A percentile compares a stretch with the other conserved stretches of the same genome.
Evolutionary conservation across 1,284 basidiomycete species (phyloP).

Genomic region (Laetiporus sulphureus): DNA sequence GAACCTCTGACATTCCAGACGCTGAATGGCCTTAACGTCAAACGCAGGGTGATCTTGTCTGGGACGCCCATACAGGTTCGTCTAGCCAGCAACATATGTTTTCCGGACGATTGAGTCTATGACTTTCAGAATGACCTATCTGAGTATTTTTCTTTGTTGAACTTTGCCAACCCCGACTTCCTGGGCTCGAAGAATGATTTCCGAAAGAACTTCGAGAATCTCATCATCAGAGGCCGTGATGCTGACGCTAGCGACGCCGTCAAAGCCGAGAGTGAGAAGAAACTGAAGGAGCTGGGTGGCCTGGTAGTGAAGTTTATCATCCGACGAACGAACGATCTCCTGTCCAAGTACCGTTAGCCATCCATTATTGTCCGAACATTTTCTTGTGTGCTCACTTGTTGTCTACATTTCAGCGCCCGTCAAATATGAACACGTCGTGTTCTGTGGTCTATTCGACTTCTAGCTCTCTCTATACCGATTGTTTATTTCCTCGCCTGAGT

Average conservation of each 20-base stretch:
- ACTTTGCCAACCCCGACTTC: conserved; percentile 96
- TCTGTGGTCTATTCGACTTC: conserved; percentile 86
- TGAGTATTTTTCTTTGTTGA: conserved; percentile 94
- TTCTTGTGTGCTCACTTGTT: conserved; percentile 1
- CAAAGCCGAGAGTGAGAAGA: conserved; percentile 82
- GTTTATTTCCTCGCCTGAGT: conserved; percentile 93
- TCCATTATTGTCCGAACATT: too few species aligned
- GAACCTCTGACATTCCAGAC: conserved; percentile 89
- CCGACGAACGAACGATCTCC: conserved; percentile 90
- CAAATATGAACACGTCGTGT: too few species aligned
- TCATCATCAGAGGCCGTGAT: conserved; percentile 91
- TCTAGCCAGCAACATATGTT: too few species aligned
- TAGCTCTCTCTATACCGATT: conserved; percentile 87
- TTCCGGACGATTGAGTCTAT: too few species aligned
- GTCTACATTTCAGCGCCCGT: conserved; percentile 12
- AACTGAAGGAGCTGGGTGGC: conserved; percentile 88
- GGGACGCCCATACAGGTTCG: conserved; percentile 96
- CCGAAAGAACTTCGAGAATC: conserved; percentile 93
- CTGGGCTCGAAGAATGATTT: conserved; percentile 91
- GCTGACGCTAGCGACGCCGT: conserved; percentile 82
- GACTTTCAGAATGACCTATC: conserved; percentile 83
- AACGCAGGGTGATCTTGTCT: conserved; percentile 93
- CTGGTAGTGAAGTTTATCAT: conserved; percentile 97
- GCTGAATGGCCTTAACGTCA: conserved; percentile 81
- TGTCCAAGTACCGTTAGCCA: conserved; percentile 95